Evolutionary conservation across 1,139 yeast genomes (phyloP), one percentile per base, ranked within the genome.

Genomic region (Geotrichum candidum): DNA sequence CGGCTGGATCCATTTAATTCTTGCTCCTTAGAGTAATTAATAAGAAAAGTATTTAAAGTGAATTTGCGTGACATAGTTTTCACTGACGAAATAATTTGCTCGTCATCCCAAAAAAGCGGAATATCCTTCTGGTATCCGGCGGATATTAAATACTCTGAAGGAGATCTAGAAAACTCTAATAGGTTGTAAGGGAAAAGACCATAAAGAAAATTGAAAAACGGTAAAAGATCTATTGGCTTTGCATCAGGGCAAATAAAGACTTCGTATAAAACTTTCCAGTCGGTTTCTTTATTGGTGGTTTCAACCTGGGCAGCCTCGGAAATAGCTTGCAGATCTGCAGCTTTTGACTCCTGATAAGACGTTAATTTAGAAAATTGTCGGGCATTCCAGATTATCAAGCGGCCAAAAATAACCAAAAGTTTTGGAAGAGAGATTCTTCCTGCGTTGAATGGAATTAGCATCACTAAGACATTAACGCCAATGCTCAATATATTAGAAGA

Each of bases 101-200:
- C 52, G 33, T 50, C 53, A 29, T 51, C 48, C 63, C 63, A 60
- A 18, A 27, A 46, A 6, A 45, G 51, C 13, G 63, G 63, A 22
- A 60, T 41, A 15, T 50, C 23, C 11, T 54, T 53, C 2, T n/a
- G 15, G 31, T 41, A 45, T 13, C 51, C 35, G 7, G 45, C 18
- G 3, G 41, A 41, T 13, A 29, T 29, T 7, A 60, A 13, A 35
- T 54, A 60, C 1, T 18, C 46, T 3, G 71, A 64, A 0, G 89
- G 86, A 46, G 75, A 71, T 25, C 77, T 73, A 25, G 80, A 66
- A 67, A 83, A 85, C 5, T 72, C 69, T 46, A 80, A 68, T 2
- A 84, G 72, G 65, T 83, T 82, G 38, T 77, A 72, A 0, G 90
- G 90, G 65, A 79, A 86, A n/a, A 86, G 70, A 0, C 88, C 90